Conservation (phyloP, 1,284 basidiomycete genomes). For the Tilletia horrida region DNA sequence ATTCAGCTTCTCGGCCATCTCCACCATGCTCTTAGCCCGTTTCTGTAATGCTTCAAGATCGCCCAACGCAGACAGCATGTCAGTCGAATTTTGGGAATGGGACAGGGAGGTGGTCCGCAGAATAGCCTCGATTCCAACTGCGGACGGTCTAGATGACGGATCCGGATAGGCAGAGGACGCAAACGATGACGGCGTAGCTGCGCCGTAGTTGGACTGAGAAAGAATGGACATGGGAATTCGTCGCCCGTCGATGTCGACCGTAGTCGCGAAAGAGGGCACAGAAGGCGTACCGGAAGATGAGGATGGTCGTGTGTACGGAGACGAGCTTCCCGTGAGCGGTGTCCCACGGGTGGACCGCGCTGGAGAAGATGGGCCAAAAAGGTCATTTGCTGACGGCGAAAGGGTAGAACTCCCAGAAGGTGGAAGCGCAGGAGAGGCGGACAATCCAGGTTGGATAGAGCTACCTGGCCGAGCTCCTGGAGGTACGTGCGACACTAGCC, state of each 20-base stretch:
- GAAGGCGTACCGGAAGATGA: not conserved
- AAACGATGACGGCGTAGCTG: too few relatives aligned
- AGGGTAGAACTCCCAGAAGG: not conserved
- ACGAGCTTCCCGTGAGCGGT: not conserved
- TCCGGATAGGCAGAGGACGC: not conserved
- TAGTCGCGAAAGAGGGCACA: slow-evolving; percentile 18
- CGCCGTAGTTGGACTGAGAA: not conserved
- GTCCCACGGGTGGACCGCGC: not conserved
- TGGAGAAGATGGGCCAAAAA: not conserved
- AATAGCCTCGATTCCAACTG: slow-evolving; percentile 21
- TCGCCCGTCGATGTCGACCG: slow-evolving; percentile 36
- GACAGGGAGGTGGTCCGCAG: not conserved
- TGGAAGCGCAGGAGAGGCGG: too few relatives aligned
- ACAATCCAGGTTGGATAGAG: too few relatives aligned
- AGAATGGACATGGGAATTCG: slow-evolving; percentile 10
- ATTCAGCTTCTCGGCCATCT: slow-evolving; percentile 80
- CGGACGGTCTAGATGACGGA: not conserved
- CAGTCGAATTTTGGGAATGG: slow-evolving; percentile 29
- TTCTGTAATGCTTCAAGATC: slow-evolving; percentile 89
- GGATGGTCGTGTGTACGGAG: not conserved
- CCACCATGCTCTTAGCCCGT: slow-evolving; percentile 86
- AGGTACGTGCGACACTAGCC: slow-evolving; percentile 57
- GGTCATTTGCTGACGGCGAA: not conserved
- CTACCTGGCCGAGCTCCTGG: not conserved
- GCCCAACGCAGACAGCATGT: slow-evolving; percentile 74